Base-by-base conservation (phyloP, 2,329 filamentous ascomycete genomes). In the Trichoderma lentiforme region DNA sequence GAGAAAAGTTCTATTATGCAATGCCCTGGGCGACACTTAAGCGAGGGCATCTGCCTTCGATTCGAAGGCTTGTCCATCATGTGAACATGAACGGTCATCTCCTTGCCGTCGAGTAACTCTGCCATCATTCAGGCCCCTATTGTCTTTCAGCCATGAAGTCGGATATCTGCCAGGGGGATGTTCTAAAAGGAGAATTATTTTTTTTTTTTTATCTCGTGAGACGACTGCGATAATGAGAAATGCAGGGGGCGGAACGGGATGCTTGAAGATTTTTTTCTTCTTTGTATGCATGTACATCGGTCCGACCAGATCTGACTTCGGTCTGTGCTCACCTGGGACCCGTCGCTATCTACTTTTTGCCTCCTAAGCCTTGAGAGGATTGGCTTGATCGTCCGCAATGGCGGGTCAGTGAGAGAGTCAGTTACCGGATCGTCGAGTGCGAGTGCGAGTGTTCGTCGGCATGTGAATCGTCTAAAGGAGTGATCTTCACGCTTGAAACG, bases 31-130 rank as follows among this genome's bases (percentile, higher is more conserved):
- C 24, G 36, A 61, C 34, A 60, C 65, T 51, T 61, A 62, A 62
- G 28, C 66, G 66, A 70, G 21, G 57, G 57, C 21, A 53, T 34
- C 26, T 34, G 7, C n/a, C 24, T 26, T 61, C 39, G 28, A 36
- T 70, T 58, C 28, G 15, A 62, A 28, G 36, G 36, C 28, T 32
- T 53, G 15, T 51, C 39, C 2, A 69, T 60, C 66, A 69, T 69
- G 66, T 69, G 66, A 69, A 69, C 53, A 56, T 69, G 56, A 69
- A 69, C 53, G 32, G 26, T 61, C 24, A 30, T 58, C 24, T 58
- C 51, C 51, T 58, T 24, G 66, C n/a, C 15, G 30, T 34, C 56
- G 21, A 57, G 51, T 21, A 67, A 43, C 28, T 26, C 32, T 58
- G 18, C 15, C 32, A n/a, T 30, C 15, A 14, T 56, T 56, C 21